Base-by-base conservation (phyloP, 2,329 filamentous ascomycete genomes). In the Knoxdaviesia proteae region DNA sequence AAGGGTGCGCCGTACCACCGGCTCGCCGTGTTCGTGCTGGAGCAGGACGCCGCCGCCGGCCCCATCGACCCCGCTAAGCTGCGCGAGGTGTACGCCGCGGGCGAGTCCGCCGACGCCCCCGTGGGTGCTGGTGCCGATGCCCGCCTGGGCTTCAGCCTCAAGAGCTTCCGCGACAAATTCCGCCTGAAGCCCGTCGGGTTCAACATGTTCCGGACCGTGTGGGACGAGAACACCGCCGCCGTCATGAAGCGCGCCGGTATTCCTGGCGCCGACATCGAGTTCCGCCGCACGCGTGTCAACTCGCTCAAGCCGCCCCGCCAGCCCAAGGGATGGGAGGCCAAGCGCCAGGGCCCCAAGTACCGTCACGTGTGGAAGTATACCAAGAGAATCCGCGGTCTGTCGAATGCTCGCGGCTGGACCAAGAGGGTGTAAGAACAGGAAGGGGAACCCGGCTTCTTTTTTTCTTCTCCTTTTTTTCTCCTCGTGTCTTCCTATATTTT, bases 1-100 rank as follows among this genome's bases (percentile, higher is more conserved):
- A 93, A 90, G 65, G 90, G 90, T 45, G 73, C 80, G 2, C 83
- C 83, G 1, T 94, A 96, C 62, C 90, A 96, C 61, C 81, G 90
- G 42, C 67, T 96, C 43, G 78, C 79, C 40, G 63, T 96, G 46
- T 80, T 90, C 56, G 64, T 98, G 29, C 66, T 96, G 41, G 75
- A 93, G 62, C 90, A 98, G 60, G 65, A 70, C 42, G 63, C 74
- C 43, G 74, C 69, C 43, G 53, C 68, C 47, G 51, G 44, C 34
- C 61, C 59, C 4, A 54, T 86, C 48, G 74, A 84, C 52, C 60
- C 70, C 31, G 63, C 62, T 36, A 61, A 65, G 45, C 61, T 84
- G 38, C 68, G 67, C 52, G 61, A 69, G 50, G 58, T 65, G 29
- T 67, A 72, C 54, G 51, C 56, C 29, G 38, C 34, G 40, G 45